Evolutionary conservation across 257 asterid species (phyloP).

Genomic region (Ligustrum vulgare): DNA sequence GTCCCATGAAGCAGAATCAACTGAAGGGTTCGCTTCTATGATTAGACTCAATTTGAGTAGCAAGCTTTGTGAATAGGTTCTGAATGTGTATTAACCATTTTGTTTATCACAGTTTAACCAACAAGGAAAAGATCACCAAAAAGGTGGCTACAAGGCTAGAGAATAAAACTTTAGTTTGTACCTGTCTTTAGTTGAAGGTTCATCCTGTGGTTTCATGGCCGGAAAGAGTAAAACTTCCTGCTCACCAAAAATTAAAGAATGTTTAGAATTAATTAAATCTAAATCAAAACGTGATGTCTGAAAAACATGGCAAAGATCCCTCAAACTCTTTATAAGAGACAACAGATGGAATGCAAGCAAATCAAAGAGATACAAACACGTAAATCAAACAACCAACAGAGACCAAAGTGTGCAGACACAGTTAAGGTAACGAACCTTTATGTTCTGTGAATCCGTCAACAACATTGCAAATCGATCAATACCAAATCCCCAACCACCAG

Average conservation of each 20-base stretch:
- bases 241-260: background rate
- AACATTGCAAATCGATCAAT: slow-evolving; percentile 82
- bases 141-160: background rate
- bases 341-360: background rate
- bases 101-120: background rate
- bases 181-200: slow-evolving; percentile 58
- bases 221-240: slow-evolving; percentile 93
- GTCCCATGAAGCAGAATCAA: background rate
- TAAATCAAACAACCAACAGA: no score
- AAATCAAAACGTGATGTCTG: background rate
- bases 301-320: background rate
- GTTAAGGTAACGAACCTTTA: slow-evolving; percentile 50
- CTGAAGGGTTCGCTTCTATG: background rate
- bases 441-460: slow-evolving; percentile 93
- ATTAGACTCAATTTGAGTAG: background rate
- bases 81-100: background rate
- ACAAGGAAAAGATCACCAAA: background rate
- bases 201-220: slow-evolving; percentile 91
- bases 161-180: slow-evolving; percentile 19
- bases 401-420: no score
- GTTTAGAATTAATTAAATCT: background rate
- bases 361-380: no score
- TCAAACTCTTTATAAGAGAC: background rate
- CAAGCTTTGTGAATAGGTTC: background rate
- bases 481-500: slow-evolving; percentile 98